Percentiles rank a stretch among this genome's conserved stretches.
Evolutionary conservation across 139 green algal genomes (phyloP).

Genomic region (Chlorella vulgaris): DNA sequence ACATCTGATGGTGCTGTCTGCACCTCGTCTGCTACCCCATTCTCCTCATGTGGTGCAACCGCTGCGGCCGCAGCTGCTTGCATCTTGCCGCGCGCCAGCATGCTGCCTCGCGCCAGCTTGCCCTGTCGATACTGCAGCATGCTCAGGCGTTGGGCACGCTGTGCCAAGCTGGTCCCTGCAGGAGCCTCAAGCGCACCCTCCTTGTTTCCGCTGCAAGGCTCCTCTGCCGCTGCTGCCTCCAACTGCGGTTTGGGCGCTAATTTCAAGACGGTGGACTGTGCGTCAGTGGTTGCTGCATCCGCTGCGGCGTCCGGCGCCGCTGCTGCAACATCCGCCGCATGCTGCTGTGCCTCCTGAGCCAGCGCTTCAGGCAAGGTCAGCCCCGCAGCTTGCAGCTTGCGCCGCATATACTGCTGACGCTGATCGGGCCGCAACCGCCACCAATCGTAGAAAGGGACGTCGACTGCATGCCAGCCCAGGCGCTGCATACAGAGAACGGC

Average conservation of each 20-base stretch:
- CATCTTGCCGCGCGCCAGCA: neutral
- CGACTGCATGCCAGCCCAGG: constrained; percentile 39
- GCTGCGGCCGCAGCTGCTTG: neutral
- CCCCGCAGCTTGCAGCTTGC: constrained; percentile 10
- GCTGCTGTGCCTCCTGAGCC: neutral
- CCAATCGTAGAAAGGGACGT: constrained; percentile 18
- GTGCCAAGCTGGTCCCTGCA: neutral
- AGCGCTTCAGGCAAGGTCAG: neutral
- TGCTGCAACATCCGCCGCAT: neutral
- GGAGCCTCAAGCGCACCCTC: neutral
- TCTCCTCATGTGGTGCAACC: no score
- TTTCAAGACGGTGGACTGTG: neutral
- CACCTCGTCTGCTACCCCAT: no score
- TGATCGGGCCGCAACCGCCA: neutral
- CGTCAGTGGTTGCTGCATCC: neutral
- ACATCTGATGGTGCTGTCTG: no score
- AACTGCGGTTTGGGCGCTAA: no score
- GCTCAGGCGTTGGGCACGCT: constrained; percentile 21
- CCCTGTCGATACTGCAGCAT: constrained; percentile 18
- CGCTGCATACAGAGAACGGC: neutral
- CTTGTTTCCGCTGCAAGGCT: neutral
- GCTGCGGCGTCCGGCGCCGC: neutral
- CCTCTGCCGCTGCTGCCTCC: neutral
- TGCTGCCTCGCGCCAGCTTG: neutral
- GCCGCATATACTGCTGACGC: constrained; percentile 11